Conservation (phyloP, 1,284 basidiomycete genomes). For the Meripilus lineatus region DNA sequence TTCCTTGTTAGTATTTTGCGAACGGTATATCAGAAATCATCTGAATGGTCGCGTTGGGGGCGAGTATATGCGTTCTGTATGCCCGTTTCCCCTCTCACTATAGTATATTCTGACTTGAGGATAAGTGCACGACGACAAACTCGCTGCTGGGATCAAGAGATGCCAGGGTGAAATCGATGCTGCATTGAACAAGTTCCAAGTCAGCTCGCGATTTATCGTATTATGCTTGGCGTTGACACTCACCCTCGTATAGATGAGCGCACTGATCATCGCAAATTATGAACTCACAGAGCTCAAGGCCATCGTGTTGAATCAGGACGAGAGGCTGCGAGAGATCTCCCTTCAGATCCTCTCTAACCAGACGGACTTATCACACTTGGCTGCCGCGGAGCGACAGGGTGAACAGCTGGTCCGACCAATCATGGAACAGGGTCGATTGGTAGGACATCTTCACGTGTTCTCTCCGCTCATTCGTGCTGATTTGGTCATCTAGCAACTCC, state of each 20-base stretch:
- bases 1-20: neutral
- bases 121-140: conserved; percentile 42
- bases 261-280: conserved; percentile 31
- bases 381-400: no score
- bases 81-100: neutral
- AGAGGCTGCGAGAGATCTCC: neutral
- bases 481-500: no score
- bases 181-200: conserved; percentile 35
- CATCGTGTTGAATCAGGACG: conserved; percentile 14
- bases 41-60: neutral
- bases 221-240: conserved; percentile 19
- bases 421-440: no score
- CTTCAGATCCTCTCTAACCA: no score
- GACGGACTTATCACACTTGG: no score
- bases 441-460: no score
- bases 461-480: no score
- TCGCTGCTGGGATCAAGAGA: conserved; percentile 37
- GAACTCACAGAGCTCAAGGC: conserved; percentile 48
- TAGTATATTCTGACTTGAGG: neutral
- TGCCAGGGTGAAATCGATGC: conserved; percentile 37
- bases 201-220: conserved; percentile 27
- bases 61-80: conserved; percentile 1
- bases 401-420: no score
- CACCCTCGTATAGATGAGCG: conserved; percentile 2
- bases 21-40: neutral